Conservation (phyloP, 441 rosid species). For the Omphalea diandra region DNA sequence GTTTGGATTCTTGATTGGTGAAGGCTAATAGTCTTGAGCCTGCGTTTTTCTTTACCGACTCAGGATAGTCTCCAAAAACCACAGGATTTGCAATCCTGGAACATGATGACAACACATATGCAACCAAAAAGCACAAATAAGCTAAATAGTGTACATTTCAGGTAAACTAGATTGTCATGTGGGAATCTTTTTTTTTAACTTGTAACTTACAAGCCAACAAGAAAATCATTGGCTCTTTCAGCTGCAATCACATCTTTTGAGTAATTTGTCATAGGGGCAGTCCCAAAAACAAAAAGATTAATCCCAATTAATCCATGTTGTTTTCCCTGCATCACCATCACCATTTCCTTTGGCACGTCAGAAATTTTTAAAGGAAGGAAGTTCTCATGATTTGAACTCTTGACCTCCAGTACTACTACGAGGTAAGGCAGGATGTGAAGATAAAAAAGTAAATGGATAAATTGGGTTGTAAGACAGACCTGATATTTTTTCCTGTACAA, state of each 20-base stretch:
- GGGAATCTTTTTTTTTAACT: too few species aligned
- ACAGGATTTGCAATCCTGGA: conserved; percentile 59
- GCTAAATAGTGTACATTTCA: too few species aligned
- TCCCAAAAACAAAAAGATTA: conserved; percentile 33
- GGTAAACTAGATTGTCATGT: background rate
- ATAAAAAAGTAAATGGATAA: background rate
- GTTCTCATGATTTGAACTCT: too few species aligned
- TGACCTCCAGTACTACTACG: too few species aligned
- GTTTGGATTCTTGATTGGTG: conserved; percentile 42
- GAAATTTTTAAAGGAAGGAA: too few species aligned
- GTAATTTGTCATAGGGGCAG: conserved; percentile 46
- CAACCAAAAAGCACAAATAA: background rate
- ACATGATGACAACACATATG: background rate
- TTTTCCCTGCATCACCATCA: conserved; percentile 41
- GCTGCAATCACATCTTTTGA: conserved; percentile 51
- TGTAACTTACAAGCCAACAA: conserved; percentile 54
- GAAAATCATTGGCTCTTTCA: conserved; percentile 49
- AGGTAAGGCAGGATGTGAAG: background rate
- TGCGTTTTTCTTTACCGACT: conserved; percentile 46
- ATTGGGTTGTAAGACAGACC: conserved; percentile 16
- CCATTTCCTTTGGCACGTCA: too few species aligned
- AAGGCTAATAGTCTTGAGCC: conserved; percentile 64
- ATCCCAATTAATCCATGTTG: conserved; percentile 60
- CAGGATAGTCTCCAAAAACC: conserved; percentile 72
- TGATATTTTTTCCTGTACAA: conserved; percentile 53